Percentiles rank a stretch among this genome's conserved stretches.
Evolutionary conservation across 495 filamentous ascomycete species (phyloP).

Genomic region (Acidomyces sp.): DNA sequence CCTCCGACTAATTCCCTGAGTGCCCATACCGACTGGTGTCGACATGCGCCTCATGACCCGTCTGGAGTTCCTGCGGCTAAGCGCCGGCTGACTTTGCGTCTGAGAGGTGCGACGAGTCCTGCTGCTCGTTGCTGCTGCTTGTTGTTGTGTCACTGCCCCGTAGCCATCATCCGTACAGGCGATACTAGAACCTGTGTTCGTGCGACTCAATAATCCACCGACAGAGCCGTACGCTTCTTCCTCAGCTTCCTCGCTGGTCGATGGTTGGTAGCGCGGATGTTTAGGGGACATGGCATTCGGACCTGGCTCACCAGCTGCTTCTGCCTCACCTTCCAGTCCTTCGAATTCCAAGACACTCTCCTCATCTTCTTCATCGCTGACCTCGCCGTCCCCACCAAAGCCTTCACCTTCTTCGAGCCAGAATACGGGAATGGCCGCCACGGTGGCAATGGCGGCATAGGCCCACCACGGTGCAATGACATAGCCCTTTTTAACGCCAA

Average conservation of each 20-base stretch:
- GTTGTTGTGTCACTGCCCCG: no score
- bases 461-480: conserved; percentile 72
- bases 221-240: conserved; percentile 4
- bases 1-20: conserved; percentile 10
- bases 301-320: conserved; percentile 1
- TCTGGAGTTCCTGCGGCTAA: conserved; percentile 10
- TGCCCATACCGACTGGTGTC: conserved; percentile 17
- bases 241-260: conserved; percentile 5
- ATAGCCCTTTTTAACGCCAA: conserved; percentile 56
- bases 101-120: not conserved
- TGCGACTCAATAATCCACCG: conserved; percentile 3
- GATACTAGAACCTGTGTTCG: conserved; percentile 3
- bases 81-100: not conserved
- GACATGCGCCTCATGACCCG: conserved; percentile 10
- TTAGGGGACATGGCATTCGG: not conserved
- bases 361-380: conserved; percentile 20
- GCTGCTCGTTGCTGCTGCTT: not conserved
- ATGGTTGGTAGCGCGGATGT: not conserved
- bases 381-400: conserved; percentile 38
- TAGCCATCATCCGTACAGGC: not conserved
- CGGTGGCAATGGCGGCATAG: conserved; percentile 41
- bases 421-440: conserved; percentile 54
- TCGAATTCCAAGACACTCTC: conserved; percentile 7
- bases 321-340: conserved; percentile 6
- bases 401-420: conserved; percentile 66